These are phyloP conservation scores for Eucalyptus regnans DNA, from an alignment of 345 rosid genomes.

Conservation along the genomic window DNA sequence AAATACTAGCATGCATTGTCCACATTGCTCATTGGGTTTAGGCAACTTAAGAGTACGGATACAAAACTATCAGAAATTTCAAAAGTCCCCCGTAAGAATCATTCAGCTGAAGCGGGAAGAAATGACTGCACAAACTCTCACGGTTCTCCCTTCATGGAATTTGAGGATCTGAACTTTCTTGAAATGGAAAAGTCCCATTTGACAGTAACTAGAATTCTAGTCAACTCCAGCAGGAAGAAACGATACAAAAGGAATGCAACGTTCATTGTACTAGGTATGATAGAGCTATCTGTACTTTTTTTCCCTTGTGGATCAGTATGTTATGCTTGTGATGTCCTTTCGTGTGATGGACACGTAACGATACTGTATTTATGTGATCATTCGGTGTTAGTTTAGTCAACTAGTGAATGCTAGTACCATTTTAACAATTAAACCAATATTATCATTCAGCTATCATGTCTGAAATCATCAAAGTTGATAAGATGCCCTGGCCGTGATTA, in stretches of 20 bases:
- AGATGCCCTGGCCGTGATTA: not conserved
- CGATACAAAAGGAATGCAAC: not conserved
- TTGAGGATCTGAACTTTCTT: not conserved
- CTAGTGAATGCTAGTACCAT: not conserved
- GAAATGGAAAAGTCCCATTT: not conserved
- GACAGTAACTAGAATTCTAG: not conserved
- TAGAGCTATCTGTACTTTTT: not conserved
- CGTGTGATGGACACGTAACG: not conserved
- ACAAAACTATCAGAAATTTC: constrained; percentile 19
- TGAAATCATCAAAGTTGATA: not conserved
- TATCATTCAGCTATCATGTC: not conserved
- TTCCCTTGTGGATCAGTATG: not conserved
- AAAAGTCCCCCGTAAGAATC: constrained; percentile 8
- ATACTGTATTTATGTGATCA: not conserved
- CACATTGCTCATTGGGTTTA: constrained; percentile 23
- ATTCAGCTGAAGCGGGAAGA: not conserved
- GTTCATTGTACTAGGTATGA: not conserved
- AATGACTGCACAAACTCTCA: not conserved
- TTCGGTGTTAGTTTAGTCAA: not conserved
- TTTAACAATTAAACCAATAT: not conserved
- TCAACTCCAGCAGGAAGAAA: not conserved
- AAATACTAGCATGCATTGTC: constrained; percentile 28
- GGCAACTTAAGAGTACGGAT: constrained; percentile 41
- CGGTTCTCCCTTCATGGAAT: not conserved
- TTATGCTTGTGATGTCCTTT: not conserved